Conservation (phyloP, 2,329 filamentous ascomycete species). For the Phialophora tarda region DNA sequence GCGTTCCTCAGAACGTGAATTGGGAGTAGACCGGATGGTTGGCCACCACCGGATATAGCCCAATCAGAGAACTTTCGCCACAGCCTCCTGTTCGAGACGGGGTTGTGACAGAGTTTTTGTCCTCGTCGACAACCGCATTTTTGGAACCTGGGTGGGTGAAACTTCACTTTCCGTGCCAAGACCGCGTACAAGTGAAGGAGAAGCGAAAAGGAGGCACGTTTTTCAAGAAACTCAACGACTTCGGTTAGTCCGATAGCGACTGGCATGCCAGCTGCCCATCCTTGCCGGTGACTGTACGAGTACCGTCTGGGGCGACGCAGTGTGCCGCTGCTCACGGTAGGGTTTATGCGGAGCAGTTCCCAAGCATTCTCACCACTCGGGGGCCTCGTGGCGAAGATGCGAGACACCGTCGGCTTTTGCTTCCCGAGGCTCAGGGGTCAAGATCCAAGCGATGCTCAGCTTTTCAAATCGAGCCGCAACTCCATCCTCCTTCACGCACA, state of each 20-base stretch:
- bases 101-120: background rate
- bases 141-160: background rate
- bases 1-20: background rate
- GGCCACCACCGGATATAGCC: constrained; percentile 1
- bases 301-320: background rate
- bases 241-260: background rate
- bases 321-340: background rate
- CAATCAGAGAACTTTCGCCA: background rate
- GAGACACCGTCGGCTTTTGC: background rate
- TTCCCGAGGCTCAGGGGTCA: background rate
- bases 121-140: background rate
- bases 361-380: background rate
- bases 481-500: constrained; percentile 1
- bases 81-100: background rate
- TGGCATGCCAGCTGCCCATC: background rate
- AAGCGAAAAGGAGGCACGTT: background rate
- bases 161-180: background rate
- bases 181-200: background rate
- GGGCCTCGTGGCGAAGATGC: background rate
- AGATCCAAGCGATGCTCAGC: background rate
- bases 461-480: background rate
- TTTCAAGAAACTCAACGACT: background rate
- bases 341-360: background rate
- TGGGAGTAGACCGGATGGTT: background rate
- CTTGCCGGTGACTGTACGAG: background rate